Conservation (phyloP, 257 asterid species). For the Plectranthus barbatus region DNA sequence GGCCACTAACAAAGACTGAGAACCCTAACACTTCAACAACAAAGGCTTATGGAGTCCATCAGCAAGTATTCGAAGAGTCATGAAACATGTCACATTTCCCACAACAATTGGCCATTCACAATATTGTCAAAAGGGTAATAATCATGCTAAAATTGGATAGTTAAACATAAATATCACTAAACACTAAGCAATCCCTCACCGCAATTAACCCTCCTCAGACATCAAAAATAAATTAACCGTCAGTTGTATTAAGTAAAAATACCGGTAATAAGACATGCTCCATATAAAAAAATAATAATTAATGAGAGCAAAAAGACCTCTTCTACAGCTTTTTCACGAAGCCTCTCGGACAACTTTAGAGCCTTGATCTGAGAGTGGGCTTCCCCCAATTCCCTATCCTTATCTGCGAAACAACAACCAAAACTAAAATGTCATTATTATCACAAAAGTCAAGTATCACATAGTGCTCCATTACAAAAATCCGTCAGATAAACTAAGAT, state of each 20-base stretch:
- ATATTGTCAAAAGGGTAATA: neutral
- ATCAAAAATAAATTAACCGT: neutral
- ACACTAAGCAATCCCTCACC: neutral
- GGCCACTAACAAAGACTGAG: conserved; percentile 1
- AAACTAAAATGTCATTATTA: conserved; percentile 2
- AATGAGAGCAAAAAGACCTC: conserved; percentile 43
- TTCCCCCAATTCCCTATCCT: conserved; percentile 82
- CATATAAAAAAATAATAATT: neutral
- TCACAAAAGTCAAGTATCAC: neutral
- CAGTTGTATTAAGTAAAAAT: neutral
- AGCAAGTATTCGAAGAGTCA: neutral
- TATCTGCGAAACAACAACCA: conserved; percentile 38
- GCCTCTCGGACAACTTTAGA: conserved; percentile 64
- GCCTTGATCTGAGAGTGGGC: conserved; percentile 88
- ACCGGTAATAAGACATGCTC: neutral
- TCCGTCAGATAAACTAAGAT: neutral
- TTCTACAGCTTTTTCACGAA: conserved; percentile 88
- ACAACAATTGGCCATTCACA: neutral
- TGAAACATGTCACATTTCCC: neutral
- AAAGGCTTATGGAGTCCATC: neutral
- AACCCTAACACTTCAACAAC: neutral
- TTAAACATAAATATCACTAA: neutral
- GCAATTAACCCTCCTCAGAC: neutral
- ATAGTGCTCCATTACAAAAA: neutral
- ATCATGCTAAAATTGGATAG: neutral